phyloP scores from a whole-genome alignment of 306 rosid species.

The Dryas drummondii region DNA sequence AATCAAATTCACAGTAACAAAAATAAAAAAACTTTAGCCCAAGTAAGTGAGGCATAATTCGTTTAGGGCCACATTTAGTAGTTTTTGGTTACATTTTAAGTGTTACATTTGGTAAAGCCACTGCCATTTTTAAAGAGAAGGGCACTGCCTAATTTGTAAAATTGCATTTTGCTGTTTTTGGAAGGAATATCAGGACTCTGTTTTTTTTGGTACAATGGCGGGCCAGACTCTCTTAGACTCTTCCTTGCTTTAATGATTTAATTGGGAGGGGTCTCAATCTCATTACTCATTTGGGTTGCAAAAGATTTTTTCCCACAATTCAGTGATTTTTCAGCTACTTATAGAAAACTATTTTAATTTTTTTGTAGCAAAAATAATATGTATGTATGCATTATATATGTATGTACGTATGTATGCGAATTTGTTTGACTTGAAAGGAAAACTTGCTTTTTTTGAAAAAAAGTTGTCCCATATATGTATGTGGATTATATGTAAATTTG shows the following conservation, averaged over 20 bases:
- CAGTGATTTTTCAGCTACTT: not conserved
- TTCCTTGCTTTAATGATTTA: not conserved
- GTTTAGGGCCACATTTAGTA: constrained; percentile 10
- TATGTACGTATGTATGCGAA: no score
- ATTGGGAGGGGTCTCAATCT: not conserved
- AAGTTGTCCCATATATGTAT: not conserved
- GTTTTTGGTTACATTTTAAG: constrained; percentile 8
- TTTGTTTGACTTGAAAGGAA: not conserved
- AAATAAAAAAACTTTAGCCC: no score
- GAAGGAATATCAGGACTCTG: not conserved
- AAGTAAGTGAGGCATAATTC: no score
- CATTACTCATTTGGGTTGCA: not conserved
- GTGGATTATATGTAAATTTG: no score
- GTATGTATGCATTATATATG: no score
- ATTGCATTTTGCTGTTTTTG: constrained; percentile 13
- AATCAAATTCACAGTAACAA: no score
- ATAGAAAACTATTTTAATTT: no score
- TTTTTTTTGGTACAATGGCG: no score
- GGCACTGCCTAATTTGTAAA: not conserved
- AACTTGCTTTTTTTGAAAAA: constrained; percentile 4
- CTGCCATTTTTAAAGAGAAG: constrained; percentile 13
- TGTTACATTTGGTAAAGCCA: constrained; percentile 17
- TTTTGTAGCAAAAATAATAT: no score
- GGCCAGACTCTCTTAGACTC: not conserved
- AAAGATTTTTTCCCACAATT: not conserved